phyloP scores from a whole-genome alignment of 2,329 filamentous ascomycete species.

The Paramyrothecium roridum region DNA sequence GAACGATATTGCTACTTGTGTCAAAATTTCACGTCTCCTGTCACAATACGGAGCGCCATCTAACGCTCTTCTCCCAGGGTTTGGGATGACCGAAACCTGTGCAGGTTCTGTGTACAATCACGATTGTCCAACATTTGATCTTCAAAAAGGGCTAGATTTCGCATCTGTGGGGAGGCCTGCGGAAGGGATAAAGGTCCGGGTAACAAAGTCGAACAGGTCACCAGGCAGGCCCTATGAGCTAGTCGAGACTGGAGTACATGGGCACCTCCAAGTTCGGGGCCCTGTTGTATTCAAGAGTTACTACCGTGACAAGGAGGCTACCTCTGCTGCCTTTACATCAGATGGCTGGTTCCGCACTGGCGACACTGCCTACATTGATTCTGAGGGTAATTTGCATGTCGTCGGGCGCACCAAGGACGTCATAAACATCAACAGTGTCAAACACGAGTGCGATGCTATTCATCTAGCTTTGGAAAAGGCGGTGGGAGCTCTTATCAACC shows the following conservation, averaged over 20 bases:
- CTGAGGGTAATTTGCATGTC: conserved; percentile 28
- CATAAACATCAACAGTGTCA: conserved; percentile 46
- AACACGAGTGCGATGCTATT: conserved; percentile 32
- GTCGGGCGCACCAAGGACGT: conserved; percentile 36
- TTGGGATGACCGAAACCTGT: conserved; percentile 52
- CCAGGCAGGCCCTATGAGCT: background rate
- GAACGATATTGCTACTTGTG: conserved; percentile 32
- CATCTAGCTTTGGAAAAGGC: conserved; percentile 32
- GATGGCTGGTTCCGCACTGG: conserved; percentile 42
- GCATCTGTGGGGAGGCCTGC: conserved; percentile 36
- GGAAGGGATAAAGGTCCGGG: conserved; percentile 33
- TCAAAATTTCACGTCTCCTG: conserved; percentile 22
- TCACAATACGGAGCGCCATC: conserved; percentile 22
- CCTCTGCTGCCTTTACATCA: conserved; percentile 50
- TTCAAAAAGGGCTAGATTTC: conserved; percentile 19
- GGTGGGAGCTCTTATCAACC: background rate
- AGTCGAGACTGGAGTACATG: conserved; percentile 18
- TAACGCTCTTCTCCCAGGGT: conserved; percentile 35
- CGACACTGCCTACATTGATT: conserved; percentile 31
- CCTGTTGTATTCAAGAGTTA: conserved; percentile 63
- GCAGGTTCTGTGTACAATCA: conserved; percentile 42
- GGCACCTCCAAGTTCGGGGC: conserved; percentile 57
- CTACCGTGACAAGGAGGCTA: conserved; percentile 57
- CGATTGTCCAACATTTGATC: conserved; percentile 36
- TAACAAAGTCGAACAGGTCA: conserved; percentile 12